Conservation (phyloP, 305 asterid species). For the Euphrasia arctica region DNA sequence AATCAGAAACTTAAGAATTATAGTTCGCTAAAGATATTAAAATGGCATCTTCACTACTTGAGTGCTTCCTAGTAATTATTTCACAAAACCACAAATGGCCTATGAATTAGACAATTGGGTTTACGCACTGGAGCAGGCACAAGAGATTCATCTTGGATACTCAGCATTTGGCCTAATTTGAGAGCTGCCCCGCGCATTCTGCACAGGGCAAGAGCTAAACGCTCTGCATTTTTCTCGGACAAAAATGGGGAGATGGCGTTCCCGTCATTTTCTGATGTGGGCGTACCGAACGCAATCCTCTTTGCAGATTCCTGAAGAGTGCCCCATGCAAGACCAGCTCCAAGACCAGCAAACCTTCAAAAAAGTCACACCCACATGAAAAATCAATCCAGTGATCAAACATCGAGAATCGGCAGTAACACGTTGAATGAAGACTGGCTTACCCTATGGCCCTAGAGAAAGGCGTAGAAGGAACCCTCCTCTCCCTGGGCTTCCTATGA, state of each 20-base stretch:
- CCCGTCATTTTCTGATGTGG: constrained; percentile 41
- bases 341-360: constrained; percentile 92
- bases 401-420: neutral
- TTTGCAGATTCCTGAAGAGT: constrained; percentile 89
- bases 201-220: constrained; percentile 95
- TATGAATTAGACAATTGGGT: constrained; percentile 7
- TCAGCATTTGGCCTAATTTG: constrained; percentile 94
- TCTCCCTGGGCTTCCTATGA: constrained; percentile 76
- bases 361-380: constrained; percentile 2
- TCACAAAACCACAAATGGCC: constrained; percentile 3
- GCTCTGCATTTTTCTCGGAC: constrained; percentile 91
- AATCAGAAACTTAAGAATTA: constrained; percentile 22
- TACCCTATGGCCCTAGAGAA: constrained; percentile 92
- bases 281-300: constrained; percentile 76
- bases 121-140: constrained; percentile 85
- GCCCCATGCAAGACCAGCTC: constrained; percentile 99
- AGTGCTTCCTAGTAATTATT: neutral
- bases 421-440: constrained; percentile 13
- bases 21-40: constrained; percentile 13
- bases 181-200: constrained; percentile 99
- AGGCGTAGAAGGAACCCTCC: constrained; percentile 88
- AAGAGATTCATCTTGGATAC: constrained; percentile 94
- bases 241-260: constrained; percentile 61
- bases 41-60: constrained; percentile 5
- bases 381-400: constrained; percentile 26